A percentile compares a stretch with the other conserved stretches of the same genome.
Conservation (phyloP, 2,329 filamentous ascomycete genomes). For the Sarocladium brachiariae region DNA sequence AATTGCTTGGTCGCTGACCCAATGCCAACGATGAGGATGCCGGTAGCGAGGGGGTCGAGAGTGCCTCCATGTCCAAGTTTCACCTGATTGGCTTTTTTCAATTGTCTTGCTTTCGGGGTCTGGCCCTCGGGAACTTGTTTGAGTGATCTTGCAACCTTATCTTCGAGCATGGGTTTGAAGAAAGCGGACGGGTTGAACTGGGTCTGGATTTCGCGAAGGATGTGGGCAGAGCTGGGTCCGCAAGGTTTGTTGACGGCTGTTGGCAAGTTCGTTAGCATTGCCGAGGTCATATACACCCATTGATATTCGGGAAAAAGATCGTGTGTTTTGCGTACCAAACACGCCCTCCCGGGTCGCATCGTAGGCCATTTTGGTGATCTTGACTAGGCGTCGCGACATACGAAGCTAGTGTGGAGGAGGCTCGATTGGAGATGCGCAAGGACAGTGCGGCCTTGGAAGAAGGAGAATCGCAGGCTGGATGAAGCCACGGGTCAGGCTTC, state of each 20-base stretch:
- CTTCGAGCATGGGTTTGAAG: conserved; percentile 71
- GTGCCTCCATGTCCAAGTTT: conserved; percentile 97
- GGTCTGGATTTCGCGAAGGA: conserved; percentile 79
- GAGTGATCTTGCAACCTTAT: conserved; percentile 32
- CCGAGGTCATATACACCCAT: too few relatives aligned
- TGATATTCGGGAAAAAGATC: too few relatives aligned
- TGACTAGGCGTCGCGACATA: conserved; percentile 1
- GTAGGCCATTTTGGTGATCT: conserved; percentile 42
- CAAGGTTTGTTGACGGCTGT: conserved; percentile 89
- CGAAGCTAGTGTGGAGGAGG: background rate
- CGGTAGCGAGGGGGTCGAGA: conserved; percentile 87
- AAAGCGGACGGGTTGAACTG: conserved; percentile 74
- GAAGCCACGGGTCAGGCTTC: too few relatives aligned
- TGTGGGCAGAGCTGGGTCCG: conserved; percentile 80
- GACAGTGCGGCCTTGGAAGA: too few relatives aligned
- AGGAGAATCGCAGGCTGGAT: background rate
- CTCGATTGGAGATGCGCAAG: background rate
- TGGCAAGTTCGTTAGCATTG: background rate
- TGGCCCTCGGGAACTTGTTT: conserved; percentile 39
- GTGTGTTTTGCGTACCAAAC: conserved; percentile 45
- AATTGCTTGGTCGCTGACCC: conserved; percentile 83
- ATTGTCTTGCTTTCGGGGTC: conserved; percentile 49
- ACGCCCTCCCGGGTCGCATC: conserved; percentile 49
- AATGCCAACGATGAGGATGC: conserved; percentile 82
- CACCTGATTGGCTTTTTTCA: conserved; percentile 59